Conservation (phyloP, 805 yeast species). For the Candida pini region DNA sequence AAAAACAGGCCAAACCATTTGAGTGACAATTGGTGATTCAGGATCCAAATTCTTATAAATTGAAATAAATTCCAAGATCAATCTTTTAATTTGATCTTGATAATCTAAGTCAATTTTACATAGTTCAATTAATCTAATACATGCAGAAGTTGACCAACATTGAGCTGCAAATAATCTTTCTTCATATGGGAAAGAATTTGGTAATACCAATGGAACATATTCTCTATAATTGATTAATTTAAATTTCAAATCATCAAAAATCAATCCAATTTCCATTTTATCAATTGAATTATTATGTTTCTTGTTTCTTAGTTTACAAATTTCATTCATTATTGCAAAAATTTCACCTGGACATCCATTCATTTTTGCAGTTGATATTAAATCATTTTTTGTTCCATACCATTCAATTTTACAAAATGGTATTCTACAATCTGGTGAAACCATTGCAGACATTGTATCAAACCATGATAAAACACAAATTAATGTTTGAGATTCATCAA, state of each 20-base stretch:
- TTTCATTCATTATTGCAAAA: conserved; percentile 39
- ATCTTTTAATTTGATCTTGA: conserved; percentile 25
- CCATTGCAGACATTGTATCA: conserved; percentile 51
- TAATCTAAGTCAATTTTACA: conserved; percentile 15
- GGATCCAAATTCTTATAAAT: conserved; percentile 42
- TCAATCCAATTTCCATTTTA: conserved; percentile 1
- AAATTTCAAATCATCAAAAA: conserved; percentile 27
- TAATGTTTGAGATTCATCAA: conserved; percentile 43
- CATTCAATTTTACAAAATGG: conserved; percentile 49
- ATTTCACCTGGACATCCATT: conserved; percentile 61
- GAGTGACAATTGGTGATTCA: conserved; percentile 44
- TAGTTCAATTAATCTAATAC: conserved; percentile 26
- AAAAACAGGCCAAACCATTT: conserved; percentile 61
- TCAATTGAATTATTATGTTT: conserved; percentile 4
- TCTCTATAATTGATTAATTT: conserved; percentile 42
- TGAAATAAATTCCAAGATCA: conserved; percentile 40
- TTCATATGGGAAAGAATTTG: conserved; percentile 29
- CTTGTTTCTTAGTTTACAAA: conserved; percentile 32
- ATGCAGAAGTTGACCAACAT: conserved; percentile 45
- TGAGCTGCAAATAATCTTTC: conserved; percentile 47
- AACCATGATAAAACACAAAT: conserved; percentile 54
- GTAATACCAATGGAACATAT: conserved; percentile 31
- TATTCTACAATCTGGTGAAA: conserved; percentile 50
- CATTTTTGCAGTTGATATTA: conserved; percentile 44
- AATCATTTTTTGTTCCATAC: conserved; percentile 42